Conservation (phyloP, 2,329 filamentous ascomycete genomes). For the Spiromastix sp. region DNA sequence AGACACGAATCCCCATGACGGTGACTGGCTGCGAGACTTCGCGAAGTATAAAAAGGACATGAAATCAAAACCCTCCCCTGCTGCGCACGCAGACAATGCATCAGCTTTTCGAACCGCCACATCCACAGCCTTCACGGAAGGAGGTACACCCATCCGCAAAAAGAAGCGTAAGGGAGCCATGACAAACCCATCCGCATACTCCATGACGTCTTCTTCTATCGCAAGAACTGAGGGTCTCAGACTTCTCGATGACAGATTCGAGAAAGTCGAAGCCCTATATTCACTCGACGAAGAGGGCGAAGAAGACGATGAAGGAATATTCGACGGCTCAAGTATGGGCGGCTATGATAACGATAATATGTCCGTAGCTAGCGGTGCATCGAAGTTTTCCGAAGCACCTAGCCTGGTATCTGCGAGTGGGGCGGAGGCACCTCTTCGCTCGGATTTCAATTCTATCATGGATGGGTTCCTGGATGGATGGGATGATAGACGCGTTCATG, state of each 20-base stretch:
- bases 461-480: slow-evolving; percentile 76
- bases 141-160: slow-evolving; percentile 52
- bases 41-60: slow-evolving; percentile 82
- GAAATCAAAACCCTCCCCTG: slow-evolving; percentile 34
- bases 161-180: slow-evolving; percentile 96
- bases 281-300: slow-evolving; percentile 48
- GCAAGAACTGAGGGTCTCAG: slow-evolving; percentile 79
- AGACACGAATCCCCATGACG: slow-evolving; percentile 50
- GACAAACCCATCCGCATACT: slow-evolving; percentile 78
- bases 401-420: slow-evolving; percentile 34
- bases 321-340: slow-evolving; percentile 26
- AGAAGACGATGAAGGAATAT: slow-evolving; percentile 39
- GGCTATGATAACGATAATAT: slow-evolving; percentile 28
- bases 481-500: slow-evolving; percentile 33
- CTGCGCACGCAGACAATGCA: slow-evolving; percentile 29
- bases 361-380: slow-evolving; percentile 36
- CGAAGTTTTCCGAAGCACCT: slow-evolving; percentile 50
- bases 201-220: slow-evolving; percentile 82
- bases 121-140: slow-evolving; percentile 46
- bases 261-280: slow-evolving; percentile 78
- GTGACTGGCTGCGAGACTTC: slow-evolving; percentile 86
- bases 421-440: slow-evolving; percentile 48
- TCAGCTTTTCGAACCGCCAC: slow-evolving; percentile 31
- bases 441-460: slow-evolving; percentile 81
- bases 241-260: slow-evolving; percentile 81